Base-by-base conservation (phyloP, 306 rosid genomes). In the Sophora flavescens region DNA sequence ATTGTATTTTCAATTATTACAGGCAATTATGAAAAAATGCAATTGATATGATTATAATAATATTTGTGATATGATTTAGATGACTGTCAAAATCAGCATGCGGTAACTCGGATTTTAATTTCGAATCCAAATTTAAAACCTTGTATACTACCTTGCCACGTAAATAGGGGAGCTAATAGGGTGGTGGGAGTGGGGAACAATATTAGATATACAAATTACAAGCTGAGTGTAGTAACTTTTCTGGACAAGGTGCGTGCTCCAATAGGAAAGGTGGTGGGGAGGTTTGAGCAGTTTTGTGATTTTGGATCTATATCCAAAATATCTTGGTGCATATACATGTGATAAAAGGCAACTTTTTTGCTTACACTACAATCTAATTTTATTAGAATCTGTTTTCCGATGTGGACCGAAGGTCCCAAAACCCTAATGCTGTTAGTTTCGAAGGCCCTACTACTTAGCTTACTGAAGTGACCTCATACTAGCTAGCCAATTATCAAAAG, bases 401-500 rank as follows among this genome's bases (percentile, higher is more conserved):
- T 72, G 84, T 47, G 78, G 80, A 86, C 86, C 68, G 3, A 78
- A 74, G 72, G 72, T 15, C 60, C 81, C 76, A 48, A 75, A 74
- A 68, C 64, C 83, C 80, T 62, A 78, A 76, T 51, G 70, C 63
- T 64, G 87, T 77, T 81, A 42, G 80, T 68, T 72, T 83, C 84
- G 22, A 54, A 22, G 86, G 60, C 47, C 85, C 88, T 68, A 84
- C 77, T 17, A 4, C 22, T 64, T 81, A 78, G 38, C 81, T 75
- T 61, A 71, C 57, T 87, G 87, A 76, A 84, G 70, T 88, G 86
- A 90, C 91, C 77, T 66, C 53, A 74, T 80, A 82, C 87, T 74
- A 78, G 65, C 87, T 74, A 78, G 65, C 71, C 75, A 63, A 63
- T 68, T 72, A 61, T 72, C 61, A 39, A 80, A 73, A 45, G 38